Base-by-base conservation (phyloP, 1,284 basidiomycete genomes). In the Erythrobasidium hasegawianum region DNA sequence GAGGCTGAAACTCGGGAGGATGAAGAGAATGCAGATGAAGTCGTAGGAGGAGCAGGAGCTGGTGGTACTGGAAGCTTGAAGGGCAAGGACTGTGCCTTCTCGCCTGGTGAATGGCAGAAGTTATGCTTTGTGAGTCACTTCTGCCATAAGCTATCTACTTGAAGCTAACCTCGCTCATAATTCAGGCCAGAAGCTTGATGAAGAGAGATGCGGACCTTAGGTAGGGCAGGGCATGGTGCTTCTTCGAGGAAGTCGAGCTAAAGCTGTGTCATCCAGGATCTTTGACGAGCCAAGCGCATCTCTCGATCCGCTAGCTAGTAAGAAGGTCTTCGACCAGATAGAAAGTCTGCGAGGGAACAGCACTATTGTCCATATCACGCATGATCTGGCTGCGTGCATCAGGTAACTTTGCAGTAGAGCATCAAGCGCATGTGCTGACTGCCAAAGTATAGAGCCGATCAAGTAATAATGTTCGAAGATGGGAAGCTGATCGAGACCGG, bases 1-100 rank as follows among this genome's bases (percentile, higher is more conserved):
- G 86, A 89, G 47, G 87, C 89, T 73, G 85, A 88, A 70, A 80
- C 81, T 4, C 84, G 86, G 66, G 85, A 87, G 68, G 78, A 78
- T 9, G 67, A 68, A 18, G 67, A 70, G 18, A 40, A 56, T 14
- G 69, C 64, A 50, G 82, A 82, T 41, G 76, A 73, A 9, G 80
- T 80, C 74, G 75, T 57, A 70, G 47, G 59, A 58, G 43, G 64
- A 59, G 14, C 26, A 5, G 54, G 54, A 11, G 54, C 26, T 14
- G 26, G 29, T 26, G 56, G 56, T 7, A 57, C 41, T 2, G 29
- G 62, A 1, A 11, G 29, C n/a, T 33, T 58, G 7, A 65, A 52
- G 45, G 54, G 54, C 29, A 65, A 65, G 33, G 62, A 65, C 14
- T 65, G 62, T 38, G 62, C 62, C 22, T 65, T 65, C n/a, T 65